Base-by-base conservation (phyloP, 106 monocot genomes). In the Cymbidium sinense region DNA sequence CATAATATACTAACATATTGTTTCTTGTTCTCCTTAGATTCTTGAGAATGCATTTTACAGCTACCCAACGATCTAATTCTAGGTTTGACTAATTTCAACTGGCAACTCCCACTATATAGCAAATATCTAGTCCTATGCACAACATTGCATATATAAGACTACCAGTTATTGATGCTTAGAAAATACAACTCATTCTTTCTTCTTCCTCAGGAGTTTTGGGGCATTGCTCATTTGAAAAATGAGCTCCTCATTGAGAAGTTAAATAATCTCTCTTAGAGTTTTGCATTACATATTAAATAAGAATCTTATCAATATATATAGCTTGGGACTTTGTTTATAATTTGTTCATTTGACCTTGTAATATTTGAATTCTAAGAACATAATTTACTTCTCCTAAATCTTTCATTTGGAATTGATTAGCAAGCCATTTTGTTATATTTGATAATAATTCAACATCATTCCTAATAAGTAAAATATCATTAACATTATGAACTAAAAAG, bases 241-340 rank as follows among this genome's bases (percentile, higher is more conserved):
- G 4, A 43, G 43, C 12, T 44, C 20, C 39, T 43, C 43, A n/a
- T 23, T 43, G 36, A 10, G 25, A 74, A 74, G 74, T 41, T 43
- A 74, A 25, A 39, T n/a, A 23, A 43, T 43, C 43, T 74, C 36
- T 74, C n/a, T 74, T 74, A 39, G 41, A 74, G 39, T 74, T 72
- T 2, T 72, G 34, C 36, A 36, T 36, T 36, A 6, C 37, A 72
- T 36, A 72, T 20, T 18, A 13, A 17, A 39, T 21, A 5, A 72
- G 72, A 34, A 72, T 12, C 37, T 34, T 72, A n/a, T 72, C 34
- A 20, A 72, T 72, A 36, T 72, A 72, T 36, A 34, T 4, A 17
- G 34, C 72, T 72, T 72, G 15, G 36, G 37, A 72, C 6, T 6
- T 34, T 18, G 0, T 34, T n/a, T 36, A 37, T 17, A 72, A 15